Conservation (phyloP, 1,284 basidiomycete genomes). For the Bondarzewia mesenterica region DNA sequence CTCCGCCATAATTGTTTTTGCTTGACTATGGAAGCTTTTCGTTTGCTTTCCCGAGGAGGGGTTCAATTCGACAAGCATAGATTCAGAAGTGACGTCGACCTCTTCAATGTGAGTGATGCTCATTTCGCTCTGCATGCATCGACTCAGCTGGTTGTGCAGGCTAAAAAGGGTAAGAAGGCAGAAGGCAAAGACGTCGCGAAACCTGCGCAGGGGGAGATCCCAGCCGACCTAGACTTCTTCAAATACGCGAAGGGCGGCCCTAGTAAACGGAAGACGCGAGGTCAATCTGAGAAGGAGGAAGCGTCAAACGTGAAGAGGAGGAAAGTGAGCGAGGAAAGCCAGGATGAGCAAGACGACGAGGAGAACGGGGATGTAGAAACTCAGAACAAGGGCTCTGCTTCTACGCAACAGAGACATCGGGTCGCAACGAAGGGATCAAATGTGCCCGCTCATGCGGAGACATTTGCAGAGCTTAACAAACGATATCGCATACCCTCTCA, state of each 20-base stretch:
- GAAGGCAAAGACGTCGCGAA: conserved; percentile 18
- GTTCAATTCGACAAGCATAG: conserved; percentile 71
- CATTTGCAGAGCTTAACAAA: conserved; percentile 49
- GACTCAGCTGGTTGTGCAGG: conserved; percentile 5
- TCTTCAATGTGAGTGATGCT: conserved; percentile 52
- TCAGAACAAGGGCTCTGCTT: conserved; percentile 19
- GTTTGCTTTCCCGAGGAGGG: conserved; percentile 41
- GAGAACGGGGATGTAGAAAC: conserved; percentile 22
- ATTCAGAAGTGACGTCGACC: conserved; percentile 63
- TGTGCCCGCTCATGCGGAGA: conserved; percentile 48
- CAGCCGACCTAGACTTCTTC: conserved; percentile 82
- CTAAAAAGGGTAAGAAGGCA: conserved; percentile 14
- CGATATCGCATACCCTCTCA: conserved; percentile 49
- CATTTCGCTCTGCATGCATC: conserved; percentile 14
- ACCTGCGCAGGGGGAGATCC: conserved; percentile 43
- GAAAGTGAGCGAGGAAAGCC: conserved; percentile 22
- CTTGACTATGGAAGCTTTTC: conserved; percentile 20
- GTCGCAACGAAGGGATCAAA: conserved; percentile 64
- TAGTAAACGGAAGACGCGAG: conserved; percentile 30
- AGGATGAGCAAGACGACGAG: conserved; percentile 21
- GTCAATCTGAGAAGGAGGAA: not conserved
- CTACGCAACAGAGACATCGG: conserved; percentile 39
- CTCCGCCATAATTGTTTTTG: not conserved
- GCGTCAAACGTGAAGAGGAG: conserved; percentile 12
- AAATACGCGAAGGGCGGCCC: conserved; percentile 61